phyloP scores from a whole-genome alignment of 2,329 filamentous ascomycete species.

The Ceratocystis ficicola region DNA sequence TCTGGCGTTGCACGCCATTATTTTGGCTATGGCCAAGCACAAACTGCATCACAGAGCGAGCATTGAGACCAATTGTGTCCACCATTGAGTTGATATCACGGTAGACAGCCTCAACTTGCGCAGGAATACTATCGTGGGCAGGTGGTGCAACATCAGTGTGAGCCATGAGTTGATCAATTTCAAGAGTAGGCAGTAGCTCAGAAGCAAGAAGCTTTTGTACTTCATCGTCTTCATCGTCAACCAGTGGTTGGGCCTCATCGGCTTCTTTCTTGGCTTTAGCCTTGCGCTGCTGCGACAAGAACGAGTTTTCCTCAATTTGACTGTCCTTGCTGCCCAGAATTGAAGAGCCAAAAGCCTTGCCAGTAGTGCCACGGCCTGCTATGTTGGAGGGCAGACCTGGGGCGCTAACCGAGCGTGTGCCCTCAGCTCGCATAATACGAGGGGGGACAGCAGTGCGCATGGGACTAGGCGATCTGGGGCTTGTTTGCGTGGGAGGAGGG shows the following conservation, averaged over 20 bases:
- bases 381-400: slow-evolving; percentile 29
- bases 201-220: slow-evolving; percentile 50
- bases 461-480: slow-evolving; percentile 62
- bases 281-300: slow-evolving; percentile 40
- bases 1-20: slow-evolving; percentile 38
- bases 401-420: slow-evolving; percentile 46
- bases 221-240: slow-evolving; percentile 58
- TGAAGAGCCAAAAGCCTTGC: slow-evolving; percentile 17
- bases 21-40: slow-evolving; percentile 55
- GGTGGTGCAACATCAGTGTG: slow-evolving; percentile 43
- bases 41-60: slow-evolving; percentile 51
- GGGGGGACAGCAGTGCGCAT: slow-evolving; percentile 46
- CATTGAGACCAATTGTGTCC: slow-evolving; percentile 79
- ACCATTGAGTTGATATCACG: slow-evolving; percentile 89
- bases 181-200: slow-evolving; percentile 48
- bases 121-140: slow-evolving; percentile 45
- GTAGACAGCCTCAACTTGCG: slow-evolving; percentile 56
- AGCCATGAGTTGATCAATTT: slow-evolving; percentile 56
- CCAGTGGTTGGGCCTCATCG: slow-evolving; percentile 44
- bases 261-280: slow-evolving; percentile 44
- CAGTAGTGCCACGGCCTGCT: neutral
- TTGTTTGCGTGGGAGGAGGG: slow-evolving; percentile 43
- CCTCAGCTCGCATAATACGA: slow-evolving; percentile 38
- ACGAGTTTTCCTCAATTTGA: slow-evolving; percentile 35
- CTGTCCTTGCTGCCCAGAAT: slow-evolving; percentile 27